Conservation (phyloP, 2,329 filamentous ascomycete species). For the Colletotrichum gigasporum region DNA sequence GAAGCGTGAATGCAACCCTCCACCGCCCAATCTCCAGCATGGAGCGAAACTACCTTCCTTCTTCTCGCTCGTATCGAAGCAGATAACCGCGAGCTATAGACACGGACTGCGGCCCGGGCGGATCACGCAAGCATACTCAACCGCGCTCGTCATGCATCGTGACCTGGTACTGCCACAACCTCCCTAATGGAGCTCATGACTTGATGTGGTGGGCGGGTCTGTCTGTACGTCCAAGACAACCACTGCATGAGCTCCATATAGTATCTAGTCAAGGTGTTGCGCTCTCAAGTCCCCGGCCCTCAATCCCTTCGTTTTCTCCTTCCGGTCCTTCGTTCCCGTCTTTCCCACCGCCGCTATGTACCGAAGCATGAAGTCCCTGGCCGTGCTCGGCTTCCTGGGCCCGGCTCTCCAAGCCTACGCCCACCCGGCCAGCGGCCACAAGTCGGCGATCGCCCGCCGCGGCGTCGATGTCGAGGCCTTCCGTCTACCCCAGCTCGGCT, state of each 20-base stretch:
- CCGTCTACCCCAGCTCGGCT: constrained; percentile 41
- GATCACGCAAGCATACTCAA: constrained; percentile 10
- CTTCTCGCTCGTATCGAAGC: constrained; percentile 8
- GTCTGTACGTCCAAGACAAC: background rate
- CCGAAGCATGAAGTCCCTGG: constrained; percentile 43
- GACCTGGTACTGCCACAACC: background rate
- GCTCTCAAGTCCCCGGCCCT: constrained; percentile 2
- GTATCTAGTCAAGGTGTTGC: background rate
- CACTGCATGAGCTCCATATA: background rate
- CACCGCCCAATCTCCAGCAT: background rate
- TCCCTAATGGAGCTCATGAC: background rate
- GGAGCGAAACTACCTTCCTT: constrained; percentile 24
- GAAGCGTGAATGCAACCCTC: constrained; percentile 15
- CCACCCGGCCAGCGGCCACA: constrained; percentile 40
- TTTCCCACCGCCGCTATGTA: constrained; percentile 6
- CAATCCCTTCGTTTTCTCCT: background rate
- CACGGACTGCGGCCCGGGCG: background rate
- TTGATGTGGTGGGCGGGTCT: background rate
- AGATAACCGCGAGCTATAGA: background rate
- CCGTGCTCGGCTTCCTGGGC: constrained; percentile 45
- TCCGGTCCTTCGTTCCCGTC: background rate
- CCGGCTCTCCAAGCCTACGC: constrained; percentile 42
- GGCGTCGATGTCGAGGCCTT: constrained; percentile 45
- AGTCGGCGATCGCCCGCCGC: constrained; percentile 37
- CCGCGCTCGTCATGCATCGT: constrained; percentile 5